Evolutionary conservation across 805 yeast species (phyloP), one percentile per base, ranked within the genome.

Genomic region (Diddensiella transvaalensis): DNA sequence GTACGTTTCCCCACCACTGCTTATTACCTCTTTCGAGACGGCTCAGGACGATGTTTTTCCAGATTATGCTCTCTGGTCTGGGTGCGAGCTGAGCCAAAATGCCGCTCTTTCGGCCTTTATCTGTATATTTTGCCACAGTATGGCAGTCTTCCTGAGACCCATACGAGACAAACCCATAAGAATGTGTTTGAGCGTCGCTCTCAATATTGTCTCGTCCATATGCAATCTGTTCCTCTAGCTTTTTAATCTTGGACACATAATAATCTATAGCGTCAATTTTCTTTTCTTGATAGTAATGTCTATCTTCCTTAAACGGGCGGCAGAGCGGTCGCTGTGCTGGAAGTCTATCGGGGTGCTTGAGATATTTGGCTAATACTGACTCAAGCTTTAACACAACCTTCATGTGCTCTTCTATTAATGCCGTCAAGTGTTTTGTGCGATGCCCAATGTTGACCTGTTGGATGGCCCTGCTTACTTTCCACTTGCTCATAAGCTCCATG

Each of bases 91-190:
- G 53, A 8, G 60, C 45, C 2, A 38, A 44, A 5, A 62, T 47
- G 1, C 58, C 54, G 3, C 51, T 53, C 23, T 40, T 23, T 1
- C 49, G 41, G 13, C 40, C 48, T 13, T 26, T 33, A 3, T 41
- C 26, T 22, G 45, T 40, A 3, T 40, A 40, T 13, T 42, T 35
- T 11, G 66, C 67, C 1, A 57, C 49, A n/a, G 47, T 19, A 40
- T 64, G 64, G 11, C 64, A 60, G 5, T 51, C 56, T 8, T 45
- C 50, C 23, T 53, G 54, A 1, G 58, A 30, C 2, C 48, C 24
- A 40, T 60, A 68, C 4, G 68, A 56, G 4, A 62, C 65, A 44
- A 68, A 67, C 2, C 70, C 72, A 40, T 60, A 68, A n/a, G 50
- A 53, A 52, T 42, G 47, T 49, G 5, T 60, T 60, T 15, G 47